A percentile compares a stretch with the other conserved stretches of the same genome.
These are phyloP conservation scores for Fusarium foetens DNA, from an alignment of 2,329 filamentous ascomycete species.

Conservation along the genomic window DNA sequence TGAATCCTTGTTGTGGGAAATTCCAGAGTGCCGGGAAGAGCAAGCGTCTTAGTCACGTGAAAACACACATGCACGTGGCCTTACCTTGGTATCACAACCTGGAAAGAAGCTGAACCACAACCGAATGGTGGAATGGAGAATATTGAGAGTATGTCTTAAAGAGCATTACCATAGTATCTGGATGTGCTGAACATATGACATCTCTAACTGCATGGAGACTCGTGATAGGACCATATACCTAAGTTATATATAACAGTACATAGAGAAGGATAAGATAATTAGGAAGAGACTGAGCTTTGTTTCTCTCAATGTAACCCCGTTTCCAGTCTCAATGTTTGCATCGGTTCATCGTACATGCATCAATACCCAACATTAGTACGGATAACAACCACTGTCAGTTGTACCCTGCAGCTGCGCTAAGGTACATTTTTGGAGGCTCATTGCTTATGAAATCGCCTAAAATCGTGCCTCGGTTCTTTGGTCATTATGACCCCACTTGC, in stretches of 20 bases:
- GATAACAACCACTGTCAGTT: neutral
- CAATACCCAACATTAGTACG: neutral
- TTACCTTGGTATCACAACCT: neutral
- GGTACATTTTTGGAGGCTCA: neutral
- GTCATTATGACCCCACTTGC: constrained; percentile 22
- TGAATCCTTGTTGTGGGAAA: constrained; percentile 40
- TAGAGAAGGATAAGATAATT: neutral
- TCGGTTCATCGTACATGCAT: neutral
- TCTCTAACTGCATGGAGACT: neutral
- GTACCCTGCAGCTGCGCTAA: neutral
- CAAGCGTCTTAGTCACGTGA: constrained; percentile 36
- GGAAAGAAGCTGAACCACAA: neutral
- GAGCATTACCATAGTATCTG: neutral
- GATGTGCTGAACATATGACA: neutral
- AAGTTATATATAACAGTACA: neutral
- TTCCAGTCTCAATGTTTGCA: neutral
- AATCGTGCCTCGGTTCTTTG: constrained; percentile 34
- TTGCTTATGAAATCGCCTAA: neutral
- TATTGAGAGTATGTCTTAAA: neutral
- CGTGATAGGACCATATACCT: neutral
- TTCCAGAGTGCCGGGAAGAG: constrained; percentile 17
- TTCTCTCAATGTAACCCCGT: neutral
- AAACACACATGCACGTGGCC: constrained; percentile 5
- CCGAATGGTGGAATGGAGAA: neutral
- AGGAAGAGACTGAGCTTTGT: neutral